Base-by-base conservation (phyloP, 169 alveolate genomes). In the Babesia bigemina region DNA sequence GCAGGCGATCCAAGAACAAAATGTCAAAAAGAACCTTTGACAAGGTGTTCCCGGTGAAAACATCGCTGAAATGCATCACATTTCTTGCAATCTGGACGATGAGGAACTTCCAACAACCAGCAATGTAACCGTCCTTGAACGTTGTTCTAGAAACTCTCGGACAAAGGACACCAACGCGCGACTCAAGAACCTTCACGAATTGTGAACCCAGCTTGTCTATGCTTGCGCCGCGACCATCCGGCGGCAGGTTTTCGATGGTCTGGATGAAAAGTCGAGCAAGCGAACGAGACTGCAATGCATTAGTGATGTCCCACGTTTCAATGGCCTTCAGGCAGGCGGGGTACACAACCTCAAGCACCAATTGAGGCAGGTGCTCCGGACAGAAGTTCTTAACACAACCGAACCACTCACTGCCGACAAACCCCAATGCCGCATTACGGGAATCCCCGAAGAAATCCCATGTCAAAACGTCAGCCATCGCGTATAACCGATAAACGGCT, bases 341-440 rank as follows among this genome's bases (percentile, higher is more conserved):
- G 19, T 45, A 48, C n/a, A 70, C 44, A 14, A 70, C 61, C 42
- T 79, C 87, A 19, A 53, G 49, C 7, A 67, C 44, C 24, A 79
- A 29, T 57, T 33, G 53, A 24, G 84, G 77, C 13, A 79, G 28
- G 19, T 19, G 17, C 6, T 70, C 69, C 21, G 78, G 84, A 66
- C 62, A 21, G 57, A 63, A 65, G 28, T 33, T 16, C 28, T 49
- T 50, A 22, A 61, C 66, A 28, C 36, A 63, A 3, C 9, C 8
- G 58, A 62, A 79, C 87, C 87, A 79, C 63, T 70, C 84, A 17
- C 74, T 79, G 19, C 50, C 74, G 13, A 26, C 21, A 12, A 79
- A 44, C 13, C 47, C 55, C 22, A 49, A 21, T 19, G 39, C 29
- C 24, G 24, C 21, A 8, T 39, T 50, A 11, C 29, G 36, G 13